Evolutionary conservation across 148 eudicot species (phyloP), one percentile per base, ranked within the genome.

Genomic region (Dianthus caryophyllus): DNA sequence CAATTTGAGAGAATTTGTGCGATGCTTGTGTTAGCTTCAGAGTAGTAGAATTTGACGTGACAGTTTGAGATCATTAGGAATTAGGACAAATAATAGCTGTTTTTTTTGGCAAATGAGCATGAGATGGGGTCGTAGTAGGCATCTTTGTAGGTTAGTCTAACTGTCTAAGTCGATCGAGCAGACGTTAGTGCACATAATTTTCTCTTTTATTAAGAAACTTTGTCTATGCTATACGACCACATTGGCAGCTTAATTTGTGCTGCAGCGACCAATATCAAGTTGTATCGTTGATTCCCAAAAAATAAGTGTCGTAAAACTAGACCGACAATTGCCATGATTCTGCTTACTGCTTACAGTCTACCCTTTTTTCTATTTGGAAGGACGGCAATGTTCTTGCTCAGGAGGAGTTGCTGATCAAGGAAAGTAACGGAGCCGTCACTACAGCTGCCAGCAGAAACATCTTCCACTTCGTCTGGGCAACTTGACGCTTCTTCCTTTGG

Each of bases 331-430:
- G 7, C 54, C 24, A 1, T 50, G 54, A 18, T n/a, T 46, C 21
- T 33, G 38, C 57, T 38, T 20, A 39, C 12, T 25, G 18, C 13
- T 43, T 6, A 16, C 11, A n/a, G 11, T 26, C 20, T 33, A 33
- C n/a, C 20, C 59, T 18, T 26, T n/a, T 59, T 51, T 51, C 49
- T 70, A 50, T 33, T 12, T 72, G 64, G 73, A 36, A 94, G 99
- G 97, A 88, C 50, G 96, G 87, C 8, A 90, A 90, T 70, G 63
- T 56, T 53, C 62, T 21, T 65, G 96, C 88, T 38, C 97, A 94
- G 65, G 97, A 88, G 81, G 90, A 94, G 75, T 74, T 90, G 88
- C 85, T 94, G 52, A 88, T 75, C 82, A 86, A 71, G 73, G 79
- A 80, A 78, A 94, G 86, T 38, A 80, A 83, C 44, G 82, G 79